Conservation (phyloP, 2,329 filamentous ascomycete species). For the Pyrenochaeta sp. region DNA sequence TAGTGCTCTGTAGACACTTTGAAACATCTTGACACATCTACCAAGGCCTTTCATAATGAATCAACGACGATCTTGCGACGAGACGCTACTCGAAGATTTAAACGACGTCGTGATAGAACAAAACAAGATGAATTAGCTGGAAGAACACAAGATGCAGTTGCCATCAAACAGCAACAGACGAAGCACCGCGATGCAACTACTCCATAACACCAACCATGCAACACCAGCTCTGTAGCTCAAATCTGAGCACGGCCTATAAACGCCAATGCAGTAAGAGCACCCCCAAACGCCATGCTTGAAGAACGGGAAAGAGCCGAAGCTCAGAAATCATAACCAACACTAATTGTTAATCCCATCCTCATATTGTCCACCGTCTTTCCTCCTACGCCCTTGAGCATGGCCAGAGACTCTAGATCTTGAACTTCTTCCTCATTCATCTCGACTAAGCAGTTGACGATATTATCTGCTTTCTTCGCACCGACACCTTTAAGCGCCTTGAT, state of each 20-base stretch:
- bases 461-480: constrained; percentile 73
- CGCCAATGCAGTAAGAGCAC: constrained; percentile 1
- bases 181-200: background rate
- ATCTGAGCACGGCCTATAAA: background rate
- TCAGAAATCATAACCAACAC: constrained; percentile 34
- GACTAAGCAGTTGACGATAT: constrained; percentile 58
- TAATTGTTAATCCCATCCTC: constrained; percentile 50
- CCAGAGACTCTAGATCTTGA: constrained; percentile 53
- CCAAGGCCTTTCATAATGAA: too few species aligned
- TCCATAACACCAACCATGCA: background rate
- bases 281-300: constrained; percentile 33
- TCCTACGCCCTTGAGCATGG: constrained; percentile 59
- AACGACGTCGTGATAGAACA: background rate
- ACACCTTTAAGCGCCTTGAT: constrained; percentile 75
- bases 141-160: background rate
- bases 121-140: background rate
- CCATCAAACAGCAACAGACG: background rate
- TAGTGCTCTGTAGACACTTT: too few species aligned
- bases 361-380: constrained; percentile 61
- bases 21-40: too few species aligned
- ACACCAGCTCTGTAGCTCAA: background rate
- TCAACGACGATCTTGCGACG: too few species aligned
- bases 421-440: constrained; percentile 57
- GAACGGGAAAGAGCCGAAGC: constrained; percentile 9
- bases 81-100: background rate